Evolutionary conservation across 1,284 basidiomycete genomes (phyloP).

Genomic region (Fistulina hepatica): DNA sequence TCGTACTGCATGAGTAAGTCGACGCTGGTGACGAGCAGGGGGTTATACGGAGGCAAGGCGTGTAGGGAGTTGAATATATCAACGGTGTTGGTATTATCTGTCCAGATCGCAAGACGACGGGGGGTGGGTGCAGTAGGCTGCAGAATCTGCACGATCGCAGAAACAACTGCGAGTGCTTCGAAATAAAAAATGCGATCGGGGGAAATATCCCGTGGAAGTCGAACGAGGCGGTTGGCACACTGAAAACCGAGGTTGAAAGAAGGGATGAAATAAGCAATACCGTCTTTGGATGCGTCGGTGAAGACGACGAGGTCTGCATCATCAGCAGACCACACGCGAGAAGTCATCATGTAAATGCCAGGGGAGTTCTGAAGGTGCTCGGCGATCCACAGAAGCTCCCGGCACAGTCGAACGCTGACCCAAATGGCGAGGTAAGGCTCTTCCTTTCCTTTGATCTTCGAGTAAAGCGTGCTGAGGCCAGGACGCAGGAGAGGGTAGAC

Average conservation of each 20-base stretch:
- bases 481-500: constrained; percentile 22
- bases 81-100: constrained; percentile 27
- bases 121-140: background rate
- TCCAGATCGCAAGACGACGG: constrained; percentile 17
- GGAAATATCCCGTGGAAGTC: no score
- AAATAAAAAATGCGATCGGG: constrained; percentile 27
- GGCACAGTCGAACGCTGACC: constrained; percentile 20
- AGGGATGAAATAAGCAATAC: constrained; percentile 4
- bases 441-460: constrained; percentile 7
- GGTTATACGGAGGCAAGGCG: constrained; percentile 20
- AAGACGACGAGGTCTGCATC: constrained; percentile 17
- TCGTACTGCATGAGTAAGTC: constrained; percentile 19
- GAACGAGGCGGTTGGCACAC: constrained; percentile 24
- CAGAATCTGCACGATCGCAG: constrained; percentile 13
- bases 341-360: constrained; percentile 22
- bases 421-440: background rate
- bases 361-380: constrained; percentile 14
- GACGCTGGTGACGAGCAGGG: constrained; percentile 19
- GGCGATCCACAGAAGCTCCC: constrained; percentile 25
- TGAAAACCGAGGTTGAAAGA: constrained; percentile 12
- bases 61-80: constrained; percentile 25
- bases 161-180: constrained; percentile 21
- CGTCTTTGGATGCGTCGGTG: constrained; percentile 1
- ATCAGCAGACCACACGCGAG: constrained; percentile 17
- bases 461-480: constrained; percentile 14